Evolutionary conservation across 2,329 filamentous ascomycete genomes (phyloP), one percentile per base, ranked within the genome.

Genomic region (Sporothrix dimorphospora): DNA sequence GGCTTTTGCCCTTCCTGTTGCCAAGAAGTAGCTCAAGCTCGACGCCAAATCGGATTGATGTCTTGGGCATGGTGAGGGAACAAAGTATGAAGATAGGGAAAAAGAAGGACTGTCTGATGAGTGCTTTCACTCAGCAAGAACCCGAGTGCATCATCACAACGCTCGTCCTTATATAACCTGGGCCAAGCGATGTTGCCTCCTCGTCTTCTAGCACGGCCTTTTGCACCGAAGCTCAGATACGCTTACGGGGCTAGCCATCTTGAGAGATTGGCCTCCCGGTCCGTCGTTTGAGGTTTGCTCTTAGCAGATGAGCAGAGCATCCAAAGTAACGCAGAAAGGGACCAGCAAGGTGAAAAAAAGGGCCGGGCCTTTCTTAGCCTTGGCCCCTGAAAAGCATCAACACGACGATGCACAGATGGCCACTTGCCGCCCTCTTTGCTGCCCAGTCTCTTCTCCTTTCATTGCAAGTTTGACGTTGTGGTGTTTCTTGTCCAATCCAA

Each of bases 11-110:
- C 71, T 78, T 0, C 24, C 27, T n/a, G 21, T 27, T 77, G 12
- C 76, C 77, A 3, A 83, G 75, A 6, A 82, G 78, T 3, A 83
- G 75, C 75, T 83, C 81, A 27, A 83, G 77, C 74, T 83, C 81
- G 24, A 83, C 73, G 24, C 81, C 81, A 65, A 82, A 83, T 42
- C 75, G 75, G 49, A 79, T 75, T 2, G 73, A 42, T 61, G 70
- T 63, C 19, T n/a, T 49, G 49, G 57, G 19, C 19, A 47, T 49
- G 12, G 5, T 40, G 47, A 45, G 27, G n/a, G 12, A 49, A 14
- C 30, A n/a, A 4, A 53, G 4, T 5, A 38, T 1, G 9, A 27
- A 14, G n/a, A 11, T 12, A 16, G 40, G 1, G 4, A 40, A 8
- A 11, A 55, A 24, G 14, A 34, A 7, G 16, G 38, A 14, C 12